phyloP scores from a whole-genome alignment of 768 basidiomycete genomes.

The Phlebiopsis flavidoalba region DNA sequence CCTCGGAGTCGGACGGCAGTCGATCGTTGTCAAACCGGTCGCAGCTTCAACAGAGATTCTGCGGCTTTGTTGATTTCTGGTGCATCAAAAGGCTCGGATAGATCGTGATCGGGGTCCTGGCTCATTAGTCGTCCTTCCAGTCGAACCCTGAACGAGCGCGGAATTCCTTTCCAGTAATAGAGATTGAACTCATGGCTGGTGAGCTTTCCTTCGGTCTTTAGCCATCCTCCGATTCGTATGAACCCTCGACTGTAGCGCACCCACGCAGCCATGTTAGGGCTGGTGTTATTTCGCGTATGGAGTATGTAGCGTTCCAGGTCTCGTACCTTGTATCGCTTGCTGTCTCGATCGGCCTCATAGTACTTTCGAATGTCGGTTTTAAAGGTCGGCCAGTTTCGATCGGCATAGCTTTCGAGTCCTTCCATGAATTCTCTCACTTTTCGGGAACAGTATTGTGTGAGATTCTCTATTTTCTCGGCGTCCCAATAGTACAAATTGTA shows the following conservation, averaged over 20 bases:
- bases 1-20: neutral
- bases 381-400: neutral
- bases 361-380: neutral
- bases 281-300: neutral
- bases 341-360: slow-evolving; percentile 1
- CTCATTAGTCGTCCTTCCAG: neutral
- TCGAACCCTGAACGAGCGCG: neutral
- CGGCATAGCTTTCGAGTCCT: neutral
- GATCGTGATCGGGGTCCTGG: neutral
- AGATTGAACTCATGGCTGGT: neutral
- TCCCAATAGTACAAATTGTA: neutral
- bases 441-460: slow-evolving; percentile 4
- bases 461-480: neutral
- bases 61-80: neutral
- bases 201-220: neutral
- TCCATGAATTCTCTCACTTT: neutral
- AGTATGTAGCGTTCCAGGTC: neutral
- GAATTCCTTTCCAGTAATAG: slow-evolving; percentile 2
- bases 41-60: neutral
- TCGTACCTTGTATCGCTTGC: neutral
- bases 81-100: neutral
- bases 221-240: slow-evolving; percentile 5
- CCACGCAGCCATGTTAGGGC: neutral
- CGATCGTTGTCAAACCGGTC: neutral
- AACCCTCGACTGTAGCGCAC: neutral